These are phyloP conservation scores for Trifolium pratense DNA, from an alignment of 306 rosid species.

Conservation along the genomic window DNA sequence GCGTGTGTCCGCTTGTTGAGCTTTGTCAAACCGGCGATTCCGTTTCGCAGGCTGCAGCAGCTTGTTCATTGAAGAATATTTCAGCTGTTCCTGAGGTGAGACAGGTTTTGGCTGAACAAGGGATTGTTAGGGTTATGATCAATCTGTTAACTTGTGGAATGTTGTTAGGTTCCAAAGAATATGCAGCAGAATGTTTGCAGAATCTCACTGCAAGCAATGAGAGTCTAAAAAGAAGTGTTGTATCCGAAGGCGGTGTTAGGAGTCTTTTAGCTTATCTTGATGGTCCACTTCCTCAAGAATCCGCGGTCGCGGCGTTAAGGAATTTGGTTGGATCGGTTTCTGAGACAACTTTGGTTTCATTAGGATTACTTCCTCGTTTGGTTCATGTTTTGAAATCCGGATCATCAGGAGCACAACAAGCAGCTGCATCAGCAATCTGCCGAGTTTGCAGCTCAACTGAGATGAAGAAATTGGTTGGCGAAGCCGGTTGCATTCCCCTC, in stretches of 20 bases:
- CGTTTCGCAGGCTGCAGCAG: conserved; percentile 81
- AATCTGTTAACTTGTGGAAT: conserved; percentile 76
- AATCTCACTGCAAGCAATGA: conserved; percentile 85
- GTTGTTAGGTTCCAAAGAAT: conserved; percentile 72
- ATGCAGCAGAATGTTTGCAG: conserved; percentile 89
- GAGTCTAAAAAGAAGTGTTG: conserved; percentile 61
- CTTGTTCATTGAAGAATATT: conserved; percentile 77
- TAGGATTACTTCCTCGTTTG: conserved; percentile 63
- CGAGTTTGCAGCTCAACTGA: conserved; percentile 57
- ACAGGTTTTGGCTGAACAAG: conserved; percentile 78
- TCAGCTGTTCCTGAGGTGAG: conserved; percentile 85
- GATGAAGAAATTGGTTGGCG: conserved; percentile 68
- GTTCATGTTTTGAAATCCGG: conserved; percentile 72
- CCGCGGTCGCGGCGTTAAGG: conserved; percentile 77
- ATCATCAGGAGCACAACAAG: conserved; percentile 78
- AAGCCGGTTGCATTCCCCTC: conserved; percentile 75
- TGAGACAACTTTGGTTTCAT: conserved; percentile 55
- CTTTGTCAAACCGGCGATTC: conserved; percentile 82
- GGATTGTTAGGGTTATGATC: conserved; percentile 65
- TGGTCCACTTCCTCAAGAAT: conserved; percentile 81
- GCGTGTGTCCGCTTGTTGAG: conserved; percentile 70
- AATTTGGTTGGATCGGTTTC: conserved; percentile 72
- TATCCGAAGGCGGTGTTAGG: conserved; percentile 80
- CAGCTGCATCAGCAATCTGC: conserved; percentile 71
- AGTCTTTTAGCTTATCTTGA: conserved; percentile 80